Percentiles rank a stretch among this genome's conserved stretches.
Evolutionary conservation across 768 basidiomycete species (phyloP).

Genomic region (Lentinus tigrinus): DNA sequence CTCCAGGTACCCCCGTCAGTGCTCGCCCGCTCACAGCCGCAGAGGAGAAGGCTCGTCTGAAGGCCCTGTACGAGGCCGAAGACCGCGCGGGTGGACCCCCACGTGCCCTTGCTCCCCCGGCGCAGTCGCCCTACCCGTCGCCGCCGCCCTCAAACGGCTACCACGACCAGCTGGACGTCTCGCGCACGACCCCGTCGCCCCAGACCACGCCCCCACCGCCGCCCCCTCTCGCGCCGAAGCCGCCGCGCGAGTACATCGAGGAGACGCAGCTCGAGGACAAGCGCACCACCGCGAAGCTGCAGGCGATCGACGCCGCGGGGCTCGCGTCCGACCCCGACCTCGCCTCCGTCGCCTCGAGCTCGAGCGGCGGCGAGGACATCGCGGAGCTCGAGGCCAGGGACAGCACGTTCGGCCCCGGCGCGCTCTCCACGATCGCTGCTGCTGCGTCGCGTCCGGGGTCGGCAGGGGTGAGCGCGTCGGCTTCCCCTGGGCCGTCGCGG

Average conservation of each 20-base stretch:
- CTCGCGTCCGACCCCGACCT: slow-evolving; percentile 15
- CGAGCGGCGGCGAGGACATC: slow-evolving; percentile 1
- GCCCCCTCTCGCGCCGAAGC: slow-evolving; percentile 73
- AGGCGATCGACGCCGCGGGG: slow-evolving; percentile 24
- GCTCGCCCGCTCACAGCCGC: slow-evolving; percentile 56
- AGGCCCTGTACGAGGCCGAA: slow-evolving; percentile 61
- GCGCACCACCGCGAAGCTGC: slow-evolving; percentile 42
- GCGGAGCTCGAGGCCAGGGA: slow-evolving; percentile 1
- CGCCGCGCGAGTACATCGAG: slow-evolving; percentile 77
- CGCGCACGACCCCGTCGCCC: not conserved
- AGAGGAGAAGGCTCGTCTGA: slow-evolving; percentile 75
- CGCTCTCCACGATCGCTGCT: slow-evolving; percentile 13
- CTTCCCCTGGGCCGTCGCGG: not conserved
- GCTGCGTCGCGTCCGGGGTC: not conserved
- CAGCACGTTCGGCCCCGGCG: slow-evolving; percentile 21
- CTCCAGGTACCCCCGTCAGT: slow-evolving; percentile 25
- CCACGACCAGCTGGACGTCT: slow-evolving; percentile 1
- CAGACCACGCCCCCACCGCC: slow-evolving; percentile 35
- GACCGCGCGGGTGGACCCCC: slow-evolving; percentile 33
- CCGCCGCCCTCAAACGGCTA: slow-evolving; percentile 17
- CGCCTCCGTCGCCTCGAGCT: slow-evolving; percentile 2
- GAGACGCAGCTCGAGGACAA: slow-evolving; percentile 78
- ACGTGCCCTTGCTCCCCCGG: not conserved
- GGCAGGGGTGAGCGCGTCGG: not conserved
- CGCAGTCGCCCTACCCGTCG: slow-evolving; percentile 13